phyloP scores from a whole-genome alignment of 345 rosid species.

The Pugionium dolabratum region DNA sequence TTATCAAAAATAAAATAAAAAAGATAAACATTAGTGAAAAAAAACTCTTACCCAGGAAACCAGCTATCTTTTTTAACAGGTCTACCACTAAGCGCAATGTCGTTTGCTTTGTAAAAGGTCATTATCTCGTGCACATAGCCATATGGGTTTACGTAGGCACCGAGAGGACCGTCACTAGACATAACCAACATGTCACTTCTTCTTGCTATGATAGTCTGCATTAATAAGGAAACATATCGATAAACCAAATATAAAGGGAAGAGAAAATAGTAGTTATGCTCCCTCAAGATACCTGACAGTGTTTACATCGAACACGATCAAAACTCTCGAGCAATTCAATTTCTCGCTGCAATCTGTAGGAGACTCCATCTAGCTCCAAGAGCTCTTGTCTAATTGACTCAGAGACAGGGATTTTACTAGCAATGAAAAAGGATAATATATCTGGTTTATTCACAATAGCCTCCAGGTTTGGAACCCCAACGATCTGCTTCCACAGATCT shows the following conservation, averaged over 20 bases:
- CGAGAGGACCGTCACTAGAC: slow-evolving; percentile 97
- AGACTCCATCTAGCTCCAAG: slow-evolving; percentile 84
- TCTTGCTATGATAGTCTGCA: slow-evolving; percentile 74
- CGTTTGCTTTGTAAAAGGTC: slow-evolving; percentile 71
- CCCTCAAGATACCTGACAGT: slow-evolving; percentile 57
- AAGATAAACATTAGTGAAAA: not conserved
- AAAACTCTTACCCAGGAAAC: slow-evolving; percentile 91
- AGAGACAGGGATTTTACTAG: slow-evolving; percentile 92
- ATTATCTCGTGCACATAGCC: slow-evolving; percentile 83
- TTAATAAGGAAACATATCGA: not conserved
- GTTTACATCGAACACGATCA: slow-evolving; percentile 75
- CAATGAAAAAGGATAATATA: slow-evolving; percentile 79
- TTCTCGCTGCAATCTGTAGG: slow-evolving; percentile 84
- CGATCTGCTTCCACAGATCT: slow-evolving; percentile 93
- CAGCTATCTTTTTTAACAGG: slow-evolving; percentile 72
- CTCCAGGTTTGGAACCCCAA: slow-evolving; percentile 78
- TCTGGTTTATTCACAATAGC: slow-evolving; percentile 72
- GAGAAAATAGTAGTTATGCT: slow-evolving; percentile 16
- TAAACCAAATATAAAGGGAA: slow-evolving; percentile 7
- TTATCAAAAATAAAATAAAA: not conserved
- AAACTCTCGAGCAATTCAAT: slow-evolving; percentile 74
- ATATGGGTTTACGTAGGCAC: slow-evolving; percentile 79
- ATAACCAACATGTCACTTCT: slow-evolving; percentile 96
- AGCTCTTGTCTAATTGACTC: slow-evolving; percentile 89
- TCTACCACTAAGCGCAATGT: slow-evolving; percentile 56